Base-by-base conservation (phyloP, 2,329 filamentous ascomycete genomes). In the Thelonectria rubi region DNA sequence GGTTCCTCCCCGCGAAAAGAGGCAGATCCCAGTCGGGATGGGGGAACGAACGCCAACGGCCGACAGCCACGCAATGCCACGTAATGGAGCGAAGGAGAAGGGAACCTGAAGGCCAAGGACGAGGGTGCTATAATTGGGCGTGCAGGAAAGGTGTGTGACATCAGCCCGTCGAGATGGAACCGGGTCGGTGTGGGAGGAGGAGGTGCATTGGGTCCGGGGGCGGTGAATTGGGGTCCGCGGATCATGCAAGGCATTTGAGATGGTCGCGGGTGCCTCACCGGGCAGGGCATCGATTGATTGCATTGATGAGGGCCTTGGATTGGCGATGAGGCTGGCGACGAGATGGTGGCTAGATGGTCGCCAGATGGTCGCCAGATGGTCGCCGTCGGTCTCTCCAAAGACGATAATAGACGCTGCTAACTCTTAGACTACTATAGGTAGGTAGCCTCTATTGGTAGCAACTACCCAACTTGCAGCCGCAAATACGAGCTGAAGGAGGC, bases 401-500 rank as follows among this genome's bases (percentile, higher is more conserved):
- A n/a, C n/a, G n/a, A n/a, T n/a, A n/a, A n/a, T n/a, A n/a, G n/a
- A n/a, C n/a, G n/a, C n/a, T n/a, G n/a, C n/a, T n/a, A n/a, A n/a
- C n/a, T n/a, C n/a, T n/a, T n/a, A n/a, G n/a, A n/a, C n/a, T n/a
- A n/a, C n/a, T n/a, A n/a, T n/a, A n/a, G n/a, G n/a, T n/a, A n/a
- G n/a, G n/a, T n/a, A n/a, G n/a, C n/a, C n/a, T n/a, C n/a, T n/a
- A n/a, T n/a, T n/a, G n/a, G n/a, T n/a, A n/a, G n/a, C n/a, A n/a
- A n/a, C n/a, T n/a, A 34, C 12, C 34, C 34, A 37, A 37, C 12
- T 40, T 26, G 21, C 52, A 65, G 65, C 51, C 63, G 21, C 55
- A 58, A 40, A 70, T 69, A 70, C 68, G 68, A 70, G 59, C 54
- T 52, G 32, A 60, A 34, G 66, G 68, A 63, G 68, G 68, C 68